Evolutionary conservation across 208 protist genomes (phyloP).

Genomic region (Naegleria lovaniensis): DNA sequence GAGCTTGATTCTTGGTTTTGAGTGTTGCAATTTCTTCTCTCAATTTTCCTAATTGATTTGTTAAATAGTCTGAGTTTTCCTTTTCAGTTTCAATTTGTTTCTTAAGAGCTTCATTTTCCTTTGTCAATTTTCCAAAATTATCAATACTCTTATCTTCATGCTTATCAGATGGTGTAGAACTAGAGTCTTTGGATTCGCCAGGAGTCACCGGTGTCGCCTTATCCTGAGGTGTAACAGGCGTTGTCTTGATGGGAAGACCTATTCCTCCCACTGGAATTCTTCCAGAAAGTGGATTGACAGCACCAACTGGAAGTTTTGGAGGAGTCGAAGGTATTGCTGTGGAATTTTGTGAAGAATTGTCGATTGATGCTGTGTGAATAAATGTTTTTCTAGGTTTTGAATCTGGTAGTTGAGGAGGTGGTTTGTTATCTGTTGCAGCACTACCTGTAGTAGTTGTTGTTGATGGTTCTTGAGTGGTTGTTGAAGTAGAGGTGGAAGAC

Average conservation of each 20-base stretch:
- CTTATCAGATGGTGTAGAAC: background rate
- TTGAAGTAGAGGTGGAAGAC: background rate
- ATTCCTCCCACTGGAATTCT: background rate
- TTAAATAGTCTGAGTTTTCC: background rate
- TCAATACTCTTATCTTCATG: background rate
- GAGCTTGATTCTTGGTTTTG: background rate
- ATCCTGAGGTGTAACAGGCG: background rate
- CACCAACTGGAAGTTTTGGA: background rate
- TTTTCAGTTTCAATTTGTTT: slow-evolving; percentile 1
- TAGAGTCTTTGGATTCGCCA: background rate
- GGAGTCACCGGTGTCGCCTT: background rate
- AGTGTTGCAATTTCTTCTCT: background rate
- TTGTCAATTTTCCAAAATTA: background rate
- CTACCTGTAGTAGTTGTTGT: no score
- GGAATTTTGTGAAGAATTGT: background rate
- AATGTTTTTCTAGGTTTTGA: background rate
- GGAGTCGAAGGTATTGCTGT: no score
- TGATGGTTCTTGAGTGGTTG: background rate
- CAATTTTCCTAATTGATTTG: background rate
- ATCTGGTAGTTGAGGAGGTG: background rate
- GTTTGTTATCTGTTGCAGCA: background rate
- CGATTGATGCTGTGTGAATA: background rate
- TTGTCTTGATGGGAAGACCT: background rate
- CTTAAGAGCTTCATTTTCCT: background rate
- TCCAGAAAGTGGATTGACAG: background rate